Evolutionary conservation across 768 basidiomycete genomes (phyloP).

Genomic region (Mycena metata): DNA sequence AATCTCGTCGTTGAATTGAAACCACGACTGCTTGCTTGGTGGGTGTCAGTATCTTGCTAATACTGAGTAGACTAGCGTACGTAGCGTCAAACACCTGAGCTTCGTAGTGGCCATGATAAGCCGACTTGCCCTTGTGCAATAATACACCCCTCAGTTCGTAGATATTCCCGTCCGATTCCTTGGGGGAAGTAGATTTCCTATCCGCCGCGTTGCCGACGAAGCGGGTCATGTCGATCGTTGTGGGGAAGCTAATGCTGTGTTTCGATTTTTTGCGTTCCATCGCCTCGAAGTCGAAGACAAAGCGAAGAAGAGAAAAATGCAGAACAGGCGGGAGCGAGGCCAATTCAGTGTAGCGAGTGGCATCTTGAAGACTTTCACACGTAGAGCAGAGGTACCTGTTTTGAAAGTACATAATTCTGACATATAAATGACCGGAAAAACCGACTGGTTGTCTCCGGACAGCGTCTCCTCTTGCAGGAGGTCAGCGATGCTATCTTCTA

Average conservation of each 20-base stretch:
- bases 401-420: conserved; percentile 4
- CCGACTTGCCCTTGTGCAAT: conserved; percentile 91
- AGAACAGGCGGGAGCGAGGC: conserved; percentile 85
- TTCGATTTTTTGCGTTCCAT: conserved; percentile 92
- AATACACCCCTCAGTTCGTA: conserved; percentile 91
- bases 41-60: conserved; percentile 25
- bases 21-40: conserved; percentile 80
- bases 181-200: conserved; percentile 30
- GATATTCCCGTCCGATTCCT: conserved; percentile 47
- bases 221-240: conserved; percentile 75
- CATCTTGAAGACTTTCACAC: conserved; percentile 82
- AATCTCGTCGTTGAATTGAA: conserved; percentile 91
- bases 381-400: conserved; percentile 83
- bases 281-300: conserved; percentile 84
- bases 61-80: conserved; percentile 57
- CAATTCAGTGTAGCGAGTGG: conserved; percentile 81
- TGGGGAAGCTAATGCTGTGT: conserved; percentile 83
- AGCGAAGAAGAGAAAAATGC: conserved; percentile 94
- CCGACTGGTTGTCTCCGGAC: conserved; percentile 87
- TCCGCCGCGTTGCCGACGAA: conserved; percentile 61
- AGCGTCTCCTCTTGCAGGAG: conserved; percentile 79
- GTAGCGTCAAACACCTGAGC: conserved; percentile 82
- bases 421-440: conserved; percentile 15
- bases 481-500: conserved; percentile 80
- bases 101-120: conserved; percentile 92